phyloP scores from a whole-genome alignment of 2,329 filamentous ascomycete genomes.

The Fusarium sulawesiense region DNA sequence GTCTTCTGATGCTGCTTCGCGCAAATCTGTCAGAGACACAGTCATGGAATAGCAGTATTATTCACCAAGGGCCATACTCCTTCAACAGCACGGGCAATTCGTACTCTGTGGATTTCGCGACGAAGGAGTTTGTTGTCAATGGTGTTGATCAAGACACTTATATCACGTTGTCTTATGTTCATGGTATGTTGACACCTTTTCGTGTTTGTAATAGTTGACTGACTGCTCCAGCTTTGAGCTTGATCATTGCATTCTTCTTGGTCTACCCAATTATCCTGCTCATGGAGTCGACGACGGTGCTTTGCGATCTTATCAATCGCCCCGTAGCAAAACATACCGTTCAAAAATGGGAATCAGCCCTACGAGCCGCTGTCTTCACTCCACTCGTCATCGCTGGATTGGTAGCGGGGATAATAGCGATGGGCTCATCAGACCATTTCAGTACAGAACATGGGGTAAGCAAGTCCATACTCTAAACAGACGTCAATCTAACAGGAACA shows the following conservation, averaged over 20 bases:
- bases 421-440: conserved; percentile 16
- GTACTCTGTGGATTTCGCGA: not conserved
- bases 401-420: conserved; percentile 2
- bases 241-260: conserved; percentile 13
- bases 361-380: not conserved
- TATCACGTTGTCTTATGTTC: conserved; percentile 2
- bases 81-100: conserved; percentile 7
- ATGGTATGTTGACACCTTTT: not conserved
- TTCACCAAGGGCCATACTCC: not conserved
- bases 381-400: conserved; percentile 7
- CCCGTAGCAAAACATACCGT: conserved; percentile 9
- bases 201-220: not conserved
- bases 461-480: accelerated
- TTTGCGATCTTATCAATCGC: conserved; percentile 25
- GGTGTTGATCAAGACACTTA: conserved; percentile 10
- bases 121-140: conserved; percentile 3
- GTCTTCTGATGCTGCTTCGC: not conserved
- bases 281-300: conserved; percentile 6
- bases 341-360: conserved; percentile 15
- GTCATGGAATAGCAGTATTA: not conserved
- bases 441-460: conserved; percentile 17
- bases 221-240: not conserved
- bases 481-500: accelerated
- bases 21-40: not conserved
- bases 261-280: conserved; percentile 5